Evolutionary conservation across 1,139 yeast species (phyloP).

Genomic region (Yamadazyma pseudoaaseri): DNA sequence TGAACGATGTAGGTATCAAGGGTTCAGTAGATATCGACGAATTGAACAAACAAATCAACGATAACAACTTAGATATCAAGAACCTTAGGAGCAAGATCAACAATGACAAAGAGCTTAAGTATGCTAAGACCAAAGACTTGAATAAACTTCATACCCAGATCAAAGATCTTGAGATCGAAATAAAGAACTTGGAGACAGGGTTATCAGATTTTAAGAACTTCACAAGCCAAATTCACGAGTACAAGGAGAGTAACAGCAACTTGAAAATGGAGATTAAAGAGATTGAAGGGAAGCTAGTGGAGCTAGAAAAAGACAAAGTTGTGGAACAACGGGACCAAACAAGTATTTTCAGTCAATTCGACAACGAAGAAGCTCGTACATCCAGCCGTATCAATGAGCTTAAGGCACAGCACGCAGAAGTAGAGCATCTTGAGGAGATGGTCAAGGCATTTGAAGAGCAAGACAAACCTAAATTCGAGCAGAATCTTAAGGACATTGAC

Average conservation of each 20-base stretch:
- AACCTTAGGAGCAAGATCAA: constrained; percentile 43
- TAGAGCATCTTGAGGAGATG: constrained; percentile 10
- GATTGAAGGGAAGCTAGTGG: constrained; percentile 15
- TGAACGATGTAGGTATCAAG: constrained; percentile 43
- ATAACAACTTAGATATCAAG: constrained; percentile 43
- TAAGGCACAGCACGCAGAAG: constrained; percentile 5
- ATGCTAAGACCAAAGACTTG: constrained; percentile 45
- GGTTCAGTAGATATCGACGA: constrained; percentile 33
- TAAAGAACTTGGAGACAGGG: constrained; percentile 55
- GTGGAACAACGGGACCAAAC: constrained; percentile 14
- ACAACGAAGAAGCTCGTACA: constrained; percentile 16
- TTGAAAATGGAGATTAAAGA: constrained; percentile 15
- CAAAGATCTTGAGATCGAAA: constrained; percentile 55
- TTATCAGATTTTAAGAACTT: constrained; percentile 37
- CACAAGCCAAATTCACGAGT: constrained; percentile 18
- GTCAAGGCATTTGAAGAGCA: constrained; percentile 21
- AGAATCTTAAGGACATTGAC: constrained; percentile 16
- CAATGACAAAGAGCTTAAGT: constrained; percentile 48
- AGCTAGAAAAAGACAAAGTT: constrained; percentile 12
- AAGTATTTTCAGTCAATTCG: constrained; percentile 11
- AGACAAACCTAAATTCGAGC: constrained; percentile 18
- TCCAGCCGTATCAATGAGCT: constrained; percentile 8
- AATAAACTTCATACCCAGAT: constrained; percentile 50
- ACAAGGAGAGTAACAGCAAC: constrained; percentile 15
- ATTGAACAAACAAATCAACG: constrained; percentile 38